Evolutionary conservation across 2,329 filamentous ascomycete species (phyloP).

Genomic region (Didymella lethalis): DNA sequence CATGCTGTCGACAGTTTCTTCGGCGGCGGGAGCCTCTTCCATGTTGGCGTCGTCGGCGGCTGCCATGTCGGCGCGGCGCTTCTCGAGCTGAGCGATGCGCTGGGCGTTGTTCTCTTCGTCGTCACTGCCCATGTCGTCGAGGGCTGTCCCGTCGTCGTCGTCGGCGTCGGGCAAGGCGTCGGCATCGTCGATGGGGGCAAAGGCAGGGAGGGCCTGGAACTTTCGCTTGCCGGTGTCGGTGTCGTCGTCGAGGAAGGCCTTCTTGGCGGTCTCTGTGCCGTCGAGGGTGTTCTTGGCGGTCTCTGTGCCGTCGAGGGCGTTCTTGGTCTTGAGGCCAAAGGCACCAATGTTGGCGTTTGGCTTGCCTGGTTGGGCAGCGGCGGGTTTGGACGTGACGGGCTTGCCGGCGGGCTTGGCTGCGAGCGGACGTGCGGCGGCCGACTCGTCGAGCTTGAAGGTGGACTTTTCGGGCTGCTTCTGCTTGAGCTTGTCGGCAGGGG

Average conservation of each 20-base stretch:
- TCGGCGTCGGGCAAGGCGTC: constrained; percentile 51
- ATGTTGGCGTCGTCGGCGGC: constrained; percentile 54
- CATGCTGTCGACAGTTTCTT: constrained; percentile 58
- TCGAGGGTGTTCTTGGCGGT: constrained; percentile 70
- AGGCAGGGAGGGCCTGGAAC: constrained; percentile 85
- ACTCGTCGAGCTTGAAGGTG: constrained; percentile 50
- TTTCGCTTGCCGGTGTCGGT: constrained; percentile 81
- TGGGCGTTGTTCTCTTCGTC: constrained; percentile 88
- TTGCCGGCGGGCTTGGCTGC: constrained; percentile 40
- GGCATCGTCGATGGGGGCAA: constrained; percentile 59
- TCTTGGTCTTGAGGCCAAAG: constrained; percentile 76
- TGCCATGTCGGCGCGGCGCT: constrained; percentile 69
- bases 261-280: constrained; percentile 73
- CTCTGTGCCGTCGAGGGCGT: constrained; percentile 71
- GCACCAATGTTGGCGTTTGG: constrained; percentile 78
- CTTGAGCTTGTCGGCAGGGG: constrained; percentile 79
- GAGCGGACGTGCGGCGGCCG: constrained; percentile 41
- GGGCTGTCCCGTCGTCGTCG: constrained; percentile 73
- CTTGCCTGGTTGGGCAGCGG: constrained; percentile 65
- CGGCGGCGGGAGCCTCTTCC: constrained; percentile 48
- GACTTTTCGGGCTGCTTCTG: constrained; percentile 55
- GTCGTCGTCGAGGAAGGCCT: constrained; percentile 86
- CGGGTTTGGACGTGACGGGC: constrained; percentile 38
- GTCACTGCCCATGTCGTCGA: constrained; percentile 80
- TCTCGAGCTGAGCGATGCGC: constrained; percentile 79